Base-by-base conservation (phyloP, 768 basidiomycete genomes). In the Pisolithus orientalis region DNA sequence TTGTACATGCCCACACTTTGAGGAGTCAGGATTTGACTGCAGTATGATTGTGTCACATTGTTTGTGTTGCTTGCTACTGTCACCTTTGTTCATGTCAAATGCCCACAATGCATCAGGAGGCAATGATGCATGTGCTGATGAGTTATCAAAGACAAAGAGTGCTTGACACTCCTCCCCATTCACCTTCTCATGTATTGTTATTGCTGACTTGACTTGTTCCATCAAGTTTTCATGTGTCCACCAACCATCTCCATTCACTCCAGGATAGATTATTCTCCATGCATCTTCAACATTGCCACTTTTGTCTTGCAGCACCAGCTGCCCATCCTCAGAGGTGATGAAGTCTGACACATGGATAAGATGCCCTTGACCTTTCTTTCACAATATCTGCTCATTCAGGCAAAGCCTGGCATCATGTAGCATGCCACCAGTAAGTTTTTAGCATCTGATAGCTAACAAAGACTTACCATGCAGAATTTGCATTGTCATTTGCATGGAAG, bases 271-370 rank as follows among this genome's bases (percentile, higher is more conserved):
- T 44, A 59, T 59, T 39, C 24, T 38, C 2, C 52, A 16, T 28
- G 66, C 64, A 49, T 66, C 61, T 42, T 59, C 39, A n/a, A 40
- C 13, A n/a, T 4, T 24, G 2, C 13, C 39, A 8, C 21, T 13
- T 40, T 17, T 10, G 21, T 40, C 16, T 4, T 24, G 21, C 2
- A 40, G 9, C 9, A 13, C 39, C 13, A 40, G 16, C 10, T 3
- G 32, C 1, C 74, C 70, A 49, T 55, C 65, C 8, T 60, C 62
- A 16, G 63, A 59, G 39, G 65, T 64, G 40, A 75, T 68, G 47
- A 74, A 75, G 27, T 69, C 73, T 6, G 71, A 76, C 7, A 70
- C 62, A 59, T 73, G 68, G 40, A 74, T 72, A 1, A 72, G 49
- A 1, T 57, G 53, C 2, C 72, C 71, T 6, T 58, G 53, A 4